Base-by-base conservation (phyloP, 2,329 filamentous ascomycete species). In the Polytolypa hystricis region DNA sequence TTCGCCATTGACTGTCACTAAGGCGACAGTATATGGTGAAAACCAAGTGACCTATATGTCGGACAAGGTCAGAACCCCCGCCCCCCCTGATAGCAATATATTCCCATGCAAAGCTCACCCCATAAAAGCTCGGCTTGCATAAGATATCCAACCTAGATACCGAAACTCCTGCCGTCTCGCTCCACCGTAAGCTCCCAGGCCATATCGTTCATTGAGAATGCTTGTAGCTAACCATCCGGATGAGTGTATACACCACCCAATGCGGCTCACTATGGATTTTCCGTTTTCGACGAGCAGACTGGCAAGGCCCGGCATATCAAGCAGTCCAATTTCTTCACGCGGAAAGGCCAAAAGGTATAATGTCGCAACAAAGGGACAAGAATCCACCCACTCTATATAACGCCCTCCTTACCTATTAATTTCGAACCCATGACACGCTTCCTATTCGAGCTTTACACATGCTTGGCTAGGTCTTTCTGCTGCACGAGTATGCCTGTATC, bases 1-100 rank as follows among this genome's bases (percentile, higher is more conserved):
- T 4, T 58, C 66, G 4, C 76, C 78, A 3, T 77, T 82, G 59
- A 55, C 66, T 41, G 59, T 82, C 39, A 79, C 77, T 45, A 78
- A 74, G 30, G 73, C 84, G 51, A 82, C 73, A 26, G 71, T 69
- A 28, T 82, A 85, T 52, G 63, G 67, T 33, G 69, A 79, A 53
- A 80, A 89, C 46, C 67, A 81, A 43, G 84, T 93, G 26, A 80
- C 84, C 6, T 94, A 94, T 60, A 94, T 95, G 79, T 82, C 84
- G 26, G 87, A 94, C 56, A 76, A 68, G 49, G 64, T 67, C n/a
- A n/a, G n/a, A n/a, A n/a, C n/a, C n/a, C n/a, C n/a, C n/a, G n/a
- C n/a, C n/a, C n/a, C n/a, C n/a, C n/a, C n/a, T n/a, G n/a, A n/a
- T n/a, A n/a, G n/a, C n/a, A n/a, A n/a, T n/a, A n/a, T n/a, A n/a